Conservation (phyloP, 164 flowering plant genomes). For the Pachysandra terminalis region DNA sequence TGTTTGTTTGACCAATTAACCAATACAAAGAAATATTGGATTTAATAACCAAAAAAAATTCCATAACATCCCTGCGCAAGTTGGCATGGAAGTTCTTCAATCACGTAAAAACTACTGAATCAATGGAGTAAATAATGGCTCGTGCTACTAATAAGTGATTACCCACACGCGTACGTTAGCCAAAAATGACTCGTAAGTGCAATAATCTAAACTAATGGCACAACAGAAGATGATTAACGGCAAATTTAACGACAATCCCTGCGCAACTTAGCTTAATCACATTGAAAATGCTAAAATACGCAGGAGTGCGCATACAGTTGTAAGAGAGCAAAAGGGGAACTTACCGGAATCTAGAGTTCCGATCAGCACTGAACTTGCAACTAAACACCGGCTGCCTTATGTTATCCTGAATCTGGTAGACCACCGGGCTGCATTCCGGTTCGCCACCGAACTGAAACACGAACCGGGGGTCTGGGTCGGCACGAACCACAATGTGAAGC, state of each 20-base stretch:
- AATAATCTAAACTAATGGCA: neutral
- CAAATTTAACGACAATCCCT: neutral
- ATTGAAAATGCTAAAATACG: constrained; percentile 3
- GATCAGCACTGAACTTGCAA: constrained; percentile 89
- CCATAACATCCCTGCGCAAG: too few relatives aligned
- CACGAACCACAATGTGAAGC: constrained; percentile 63
- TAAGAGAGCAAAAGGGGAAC: constrained; percentile 11
- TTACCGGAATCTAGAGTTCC: constrained; percentile 71
- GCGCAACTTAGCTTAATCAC: neutral
- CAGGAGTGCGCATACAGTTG: neutral
- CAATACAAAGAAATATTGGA: neutral
- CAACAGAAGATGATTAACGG: neutral
- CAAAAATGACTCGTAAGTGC: neutral
- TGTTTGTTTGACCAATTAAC: constrained; percentile 2
- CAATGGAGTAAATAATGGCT: too few relatives aligned
- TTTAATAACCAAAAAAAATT: too few relatives aligned
- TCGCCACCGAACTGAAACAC: constrained; percentile 95
- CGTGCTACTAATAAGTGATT: too few relatives aligned
- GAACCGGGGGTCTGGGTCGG: constrained; percentile 89
- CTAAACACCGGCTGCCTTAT: constrained; percentile 93
- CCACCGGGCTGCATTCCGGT: constrained; percentile 95
- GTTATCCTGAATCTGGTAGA: constrained; percentile 82
- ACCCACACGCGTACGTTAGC: too few relatives aligned
- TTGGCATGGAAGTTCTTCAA: too few relatives aligned
- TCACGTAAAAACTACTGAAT: too few relatives aligned